These are phyloP conservation scores for Umbelopsis sp. DNA, from an alignment of 371 early-diverging fungal genomes.

Conservation along the genomic window DNA sequence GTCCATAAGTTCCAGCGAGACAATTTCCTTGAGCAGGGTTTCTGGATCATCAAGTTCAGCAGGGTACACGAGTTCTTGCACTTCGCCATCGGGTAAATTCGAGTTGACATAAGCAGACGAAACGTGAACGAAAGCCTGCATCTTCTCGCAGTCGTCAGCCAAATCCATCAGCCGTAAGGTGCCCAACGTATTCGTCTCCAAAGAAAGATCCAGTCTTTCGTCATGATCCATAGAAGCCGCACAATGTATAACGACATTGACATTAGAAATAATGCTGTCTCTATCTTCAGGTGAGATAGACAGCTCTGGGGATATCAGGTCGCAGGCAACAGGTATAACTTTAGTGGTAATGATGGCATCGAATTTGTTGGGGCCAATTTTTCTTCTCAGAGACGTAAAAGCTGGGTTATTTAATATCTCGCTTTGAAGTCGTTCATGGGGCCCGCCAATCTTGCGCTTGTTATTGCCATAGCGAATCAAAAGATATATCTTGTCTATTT, in stretches of 20 bases:
- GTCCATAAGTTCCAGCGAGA: constrained; percentile 53
- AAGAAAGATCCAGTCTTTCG: constrained; percentile 60
- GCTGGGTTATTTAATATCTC: constrained; percentile 51
- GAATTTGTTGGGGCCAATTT: constrained; percentile 41
- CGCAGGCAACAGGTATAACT: constrained; percentile 61
- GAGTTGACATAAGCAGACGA: constrained; percentile 51
- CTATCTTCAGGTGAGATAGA: constrained; percentile 55
- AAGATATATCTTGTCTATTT: constrained; percentile 43
- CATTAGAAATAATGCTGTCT: constrained; percentile 48
- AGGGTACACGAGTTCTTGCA: constrained; percentile 64
- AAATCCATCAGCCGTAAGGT: constrained; percentile 64
- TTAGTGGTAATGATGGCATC: constrained; percentile 52
- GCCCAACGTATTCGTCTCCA: constrained; percentile 67
- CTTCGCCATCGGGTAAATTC: constrained; percentile 48
- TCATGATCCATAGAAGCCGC: constrained; percentile 69
- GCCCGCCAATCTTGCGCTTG: constrained; percentile 52
- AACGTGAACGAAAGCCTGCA: constrained; percentile 55
- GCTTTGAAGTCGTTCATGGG: constrained; percentile 44
- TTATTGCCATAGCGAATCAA: constrained; percentile 51
- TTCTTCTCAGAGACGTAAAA: constrained; percentile 39
- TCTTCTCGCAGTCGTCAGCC: constrained; percentile 55
- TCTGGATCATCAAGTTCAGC: constrained; percentile 63
- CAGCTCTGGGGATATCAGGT: constrained; percentile 59
- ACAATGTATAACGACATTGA: constrained; percentile 62
- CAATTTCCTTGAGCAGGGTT: constrained; percentile 53